A percentile compares a stretch with the other conserved stretches of the same genome.
These are phyloP conservation scores for Aschersonia sp. DNA, from an alignment of 2,329 filamentous ascomycete genomes.

Conservation along the genomic window DNA sequence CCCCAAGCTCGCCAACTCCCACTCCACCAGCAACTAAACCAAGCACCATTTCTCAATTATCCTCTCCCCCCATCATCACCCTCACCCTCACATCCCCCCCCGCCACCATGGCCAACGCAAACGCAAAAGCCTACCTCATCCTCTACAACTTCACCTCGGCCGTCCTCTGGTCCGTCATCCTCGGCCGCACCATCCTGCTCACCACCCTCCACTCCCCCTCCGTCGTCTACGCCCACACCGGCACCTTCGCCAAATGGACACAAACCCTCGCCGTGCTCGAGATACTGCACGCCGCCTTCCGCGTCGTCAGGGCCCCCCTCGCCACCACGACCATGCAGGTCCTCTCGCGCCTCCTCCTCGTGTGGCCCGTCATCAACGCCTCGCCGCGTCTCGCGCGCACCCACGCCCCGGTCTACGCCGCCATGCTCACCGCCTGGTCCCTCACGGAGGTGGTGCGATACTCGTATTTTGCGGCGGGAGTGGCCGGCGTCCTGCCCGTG, in stretches of 20 bases:
- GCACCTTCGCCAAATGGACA: conserved; percentile 59
- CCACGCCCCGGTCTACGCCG: conserved; percentile 48
- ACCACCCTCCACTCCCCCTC: conserved; percentile 39
- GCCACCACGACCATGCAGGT: conserved; percentile 86
- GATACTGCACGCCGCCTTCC: conserved; percentile 64
- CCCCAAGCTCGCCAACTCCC: no score
- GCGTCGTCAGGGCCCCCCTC: conserved; percentile 73
- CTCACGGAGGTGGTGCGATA: conserved; percentile 89
- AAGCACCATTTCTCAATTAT: no score
- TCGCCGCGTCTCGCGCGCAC: conserved; percentile 62
- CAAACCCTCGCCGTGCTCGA: conserved; percentile 78
- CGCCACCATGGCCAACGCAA: conserved; percentile 4
- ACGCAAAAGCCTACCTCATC: conserved; percentile 72
- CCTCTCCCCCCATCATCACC: not conserved
- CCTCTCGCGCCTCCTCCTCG: conserved; percentile 69
- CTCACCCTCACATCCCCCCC: not conserved
- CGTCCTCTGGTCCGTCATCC: conserved; percentile 63
- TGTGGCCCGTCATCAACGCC: conserved; percentile 68
- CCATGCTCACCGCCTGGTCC: conserved; percentile 78
- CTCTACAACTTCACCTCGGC: conserved; percentile 74
- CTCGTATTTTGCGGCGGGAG: conserved; percentile 70
- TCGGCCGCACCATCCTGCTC: conserved; percentile 48
- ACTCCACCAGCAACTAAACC: no score
- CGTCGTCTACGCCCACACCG: conserved; percentile 46
- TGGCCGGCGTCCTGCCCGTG: conserved; percentile 46